A percentile compares a stretch with the other conserved stretches of the same genome.
These are phyloP conservation scores for Leccinum obscurum DNA, from an alignment of 768 basidiomycete species.

Conservation along the genomic window DNA sequence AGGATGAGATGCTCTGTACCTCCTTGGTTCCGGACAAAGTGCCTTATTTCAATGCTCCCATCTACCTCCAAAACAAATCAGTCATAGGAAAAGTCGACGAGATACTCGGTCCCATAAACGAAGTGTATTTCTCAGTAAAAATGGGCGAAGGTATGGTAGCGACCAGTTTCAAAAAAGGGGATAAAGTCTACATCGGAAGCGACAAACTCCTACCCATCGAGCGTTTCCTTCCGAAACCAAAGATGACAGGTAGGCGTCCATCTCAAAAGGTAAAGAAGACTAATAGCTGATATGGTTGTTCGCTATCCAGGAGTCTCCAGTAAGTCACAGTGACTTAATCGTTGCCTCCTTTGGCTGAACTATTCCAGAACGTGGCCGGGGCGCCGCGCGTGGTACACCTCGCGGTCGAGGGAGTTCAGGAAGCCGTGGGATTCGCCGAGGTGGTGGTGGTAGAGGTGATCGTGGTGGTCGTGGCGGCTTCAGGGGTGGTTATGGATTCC, in stretches of 20 bases:
- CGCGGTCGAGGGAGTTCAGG: constrained; percentile 29
- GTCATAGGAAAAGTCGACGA: constrained; percentile 97
- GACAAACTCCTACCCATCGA: constrained; percentile 97
- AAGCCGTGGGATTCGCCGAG: constrained; percentile 37
- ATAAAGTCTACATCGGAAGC: constrained; percentile 96
- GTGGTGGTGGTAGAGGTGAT: constrained; percentile 33
- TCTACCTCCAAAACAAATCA: constrained; percentile 96
- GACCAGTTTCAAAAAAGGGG: constrained; percentile 93
- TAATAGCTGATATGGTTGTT: neutral
- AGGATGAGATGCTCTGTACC: constrained; percentile 96
- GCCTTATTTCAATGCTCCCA: constrained; percentile 98
- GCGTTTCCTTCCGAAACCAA: constrained; percentile 95
- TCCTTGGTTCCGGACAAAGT: constrained; percentile 87
- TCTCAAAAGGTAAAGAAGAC: constrained; percentile 8
- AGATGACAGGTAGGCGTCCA: constrained; percentile 65
- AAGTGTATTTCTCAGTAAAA: constrained; percentile 97
- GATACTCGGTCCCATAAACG: constrained; percentile 98
- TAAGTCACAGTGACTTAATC: constrained; percentile 6
- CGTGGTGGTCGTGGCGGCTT: constrained; percentile 49
- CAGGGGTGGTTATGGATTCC: constrained; percentile 46
- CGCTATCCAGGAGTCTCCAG: constrained; percentile 30
- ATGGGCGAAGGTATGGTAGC: constrained; percentile 97
- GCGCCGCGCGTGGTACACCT: constrained; percentile 26
- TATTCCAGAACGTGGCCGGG: constrained; percentile 48
- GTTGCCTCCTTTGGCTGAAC: constrained; percentile 30